A percentile compares a stretch with the other conserved stretches of the same genome.
Conservation (phyloP, 192 early-diverging fungal genomes). For the Coemansia sp. region DNA sequence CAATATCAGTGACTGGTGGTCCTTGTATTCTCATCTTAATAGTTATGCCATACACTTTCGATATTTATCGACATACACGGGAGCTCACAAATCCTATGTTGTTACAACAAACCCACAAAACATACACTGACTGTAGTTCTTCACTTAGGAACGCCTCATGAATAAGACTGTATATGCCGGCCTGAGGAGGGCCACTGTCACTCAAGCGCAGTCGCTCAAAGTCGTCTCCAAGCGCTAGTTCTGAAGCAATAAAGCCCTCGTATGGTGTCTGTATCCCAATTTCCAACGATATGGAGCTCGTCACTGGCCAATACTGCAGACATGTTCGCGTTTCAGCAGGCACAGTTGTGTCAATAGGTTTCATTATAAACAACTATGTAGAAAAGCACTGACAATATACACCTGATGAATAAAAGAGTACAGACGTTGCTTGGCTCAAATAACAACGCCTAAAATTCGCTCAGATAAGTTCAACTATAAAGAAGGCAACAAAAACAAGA, state of each 20-base stretch:
- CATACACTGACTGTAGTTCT: conserved; percentile 39
- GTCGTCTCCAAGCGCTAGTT: conserved; percentile 25
- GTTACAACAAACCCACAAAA: background rate
- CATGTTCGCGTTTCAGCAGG: conserved; percentile 44
- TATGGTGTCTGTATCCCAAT: conserved; percentile 24
- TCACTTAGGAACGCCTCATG: conserved; percentile 24
- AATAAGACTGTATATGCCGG: conserved; percentile 18
- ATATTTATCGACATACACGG: background rate
- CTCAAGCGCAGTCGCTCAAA: conserved; percentile 23
- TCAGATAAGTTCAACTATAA: no score
- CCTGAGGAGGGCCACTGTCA: conserved; percentile 6
- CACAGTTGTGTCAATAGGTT: conserved; percentile 25
- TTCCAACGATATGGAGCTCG: conserved; percentile 25
- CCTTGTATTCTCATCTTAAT: background rate
- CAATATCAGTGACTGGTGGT: background rate
- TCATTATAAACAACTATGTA: conserved; percentile 12
- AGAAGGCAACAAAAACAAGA: background rate
- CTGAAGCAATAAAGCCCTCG: conserved; percentile 12
- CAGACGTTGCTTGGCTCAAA: background rate
- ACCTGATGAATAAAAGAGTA: background rate
- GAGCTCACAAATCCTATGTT: background rate
- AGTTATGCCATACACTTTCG: background rate
- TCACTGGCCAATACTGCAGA: conserved; percentile 44
- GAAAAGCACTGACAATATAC: background rate
- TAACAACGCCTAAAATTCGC: no score